Conservation (phyloP, 2,329 filamentous ascomycete species). For the Drechslerella dactyloides region DNA sequence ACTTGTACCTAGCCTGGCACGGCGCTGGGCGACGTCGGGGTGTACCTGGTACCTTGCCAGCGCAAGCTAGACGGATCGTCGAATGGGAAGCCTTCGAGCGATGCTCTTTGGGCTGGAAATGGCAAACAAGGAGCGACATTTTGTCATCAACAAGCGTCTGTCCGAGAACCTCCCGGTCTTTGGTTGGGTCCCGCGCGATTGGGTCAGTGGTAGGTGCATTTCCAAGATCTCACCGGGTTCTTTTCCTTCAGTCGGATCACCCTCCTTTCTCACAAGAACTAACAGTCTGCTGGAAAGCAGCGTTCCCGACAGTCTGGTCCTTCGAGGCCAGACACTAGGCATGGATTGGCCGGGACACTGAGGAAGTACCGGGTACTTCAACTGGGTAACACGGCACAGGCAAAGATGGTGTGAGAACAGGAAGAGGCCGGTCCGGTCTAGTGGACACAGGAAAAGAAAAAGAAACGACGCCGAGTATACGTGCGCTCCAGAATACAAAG, state of each 20-base stretch:
- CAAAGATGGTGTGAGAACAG: slow-evolving; percentile 23
- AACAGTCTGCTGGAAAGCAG: slow-evolving; percentile 22
- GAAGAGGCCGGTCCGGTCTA: slow-evolving; percentile 25
- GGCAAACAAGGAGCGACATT: background rate
- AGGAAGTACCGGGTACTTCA: slow-evolving; percentile 39
- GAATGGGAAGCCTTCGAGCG: background rate
- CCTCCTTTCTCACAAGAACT: slow-evolving; percentile 41
- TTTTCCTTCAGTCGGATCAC: slow-evolving; percentile 33
- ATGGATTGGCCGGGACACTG: slow-evolving; percentile 45
- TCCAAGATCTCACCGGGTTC: slow-evolving; percentile 50
- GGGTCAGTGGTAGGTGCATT: slow-evolving; percentile 47
- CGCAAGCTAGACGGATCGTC: background rate
- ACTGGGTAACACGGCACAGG: slow-evolving; percentile 45
- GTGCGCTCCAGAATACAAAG: background rate
- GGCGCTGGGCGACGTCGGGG: background rate
- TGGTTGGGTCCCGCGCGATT: slow-evolving; percentile 45
- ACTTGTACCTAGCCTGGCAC: background rate
- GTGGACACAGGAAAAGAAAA: slow-evolving; percentile 14
- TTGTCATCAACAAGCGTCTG: background rate
- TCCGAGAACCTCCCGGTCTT: slow-evolving; percentile 15
- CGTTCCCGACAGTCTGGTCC: slow-evolving; percentile 49
- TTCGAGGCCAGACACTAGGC: slow-evolving; percentile 39
- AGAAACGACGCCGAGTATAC: slow-evolving; percentile 3
- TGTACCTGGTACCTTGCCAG: slow-evolving; percentile 1
- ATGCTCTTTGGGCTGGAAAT: background rate